These are phyloP conservation scores for Furcasterigmium sp. DNA, from an alignment of 2,329 filamentous ascomycete genomes.

Conservation along the genomic window DNA sequence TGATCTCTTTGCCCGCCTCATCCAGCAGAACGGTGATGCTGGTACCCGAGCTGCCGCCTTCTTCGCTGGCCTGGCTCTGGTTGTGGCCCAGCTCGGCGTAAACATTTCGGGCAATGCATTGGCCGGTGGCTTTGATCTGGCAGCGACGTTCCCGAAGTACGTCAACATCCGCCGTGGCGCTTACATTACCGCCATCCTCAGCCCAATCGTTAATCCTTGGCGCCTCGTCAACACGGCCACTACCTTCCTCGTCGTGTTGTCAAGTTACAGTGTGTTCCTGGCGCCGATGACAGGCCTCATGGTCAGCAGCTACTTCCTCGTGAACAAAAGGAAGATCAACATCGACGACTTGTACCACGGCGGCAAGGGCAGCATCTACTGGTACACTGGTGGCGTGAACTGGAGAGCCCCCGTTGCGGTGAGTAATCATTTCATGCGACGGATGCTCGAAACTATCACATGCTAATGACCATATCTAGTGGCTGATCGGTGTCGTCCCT, in stretches of 20 bases:
- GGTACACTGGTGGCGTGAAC: constrained; percentile 33
- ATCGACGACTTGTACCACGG: constrained; percentile 28
- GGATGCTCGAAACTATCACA: too few relatives aligned
- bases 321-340: constrained; percentile 26
- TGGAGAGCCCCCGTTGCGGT: constrained; percentile 33
- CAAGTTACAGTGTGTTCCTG: constrained; percentile 29
- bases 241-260: constrained; percentile 28
- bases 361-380: constrained; percentile 27
- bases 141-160: constrained; percentile 28
- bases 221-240: constrained; percentile 29
- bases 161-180: constrained; percentile 32
- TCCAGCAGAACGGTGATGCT: constrained; percentile 20
- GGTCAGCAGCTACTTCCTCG: constrained; percentile 27
- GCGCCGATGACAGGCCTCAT: constrained; percentile 34
- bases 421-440: constrained; percentile 12
- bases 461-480: constrained; percentile 18
- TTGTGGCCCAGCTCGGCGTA: constrained; percentile 29
- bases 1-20: constrained; percentile 23
- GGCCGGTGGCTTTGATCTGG: constrained; percentile 32
- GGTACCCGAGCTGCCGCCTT: constrained; percentile 30
- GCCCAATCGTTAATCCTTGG: constrained; percentile 31
- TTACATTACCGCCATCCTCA: constrained; percentile 28
- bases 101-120: constrained; percentile 31
- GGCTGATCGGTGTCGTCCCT: constrained; percentile 31
- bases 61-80: constrained; percentile 29